Base-by-base conservation (phyloP, 2,329 filamentous ascomycete genomes). In the Penicillium polonicum region DNA sequence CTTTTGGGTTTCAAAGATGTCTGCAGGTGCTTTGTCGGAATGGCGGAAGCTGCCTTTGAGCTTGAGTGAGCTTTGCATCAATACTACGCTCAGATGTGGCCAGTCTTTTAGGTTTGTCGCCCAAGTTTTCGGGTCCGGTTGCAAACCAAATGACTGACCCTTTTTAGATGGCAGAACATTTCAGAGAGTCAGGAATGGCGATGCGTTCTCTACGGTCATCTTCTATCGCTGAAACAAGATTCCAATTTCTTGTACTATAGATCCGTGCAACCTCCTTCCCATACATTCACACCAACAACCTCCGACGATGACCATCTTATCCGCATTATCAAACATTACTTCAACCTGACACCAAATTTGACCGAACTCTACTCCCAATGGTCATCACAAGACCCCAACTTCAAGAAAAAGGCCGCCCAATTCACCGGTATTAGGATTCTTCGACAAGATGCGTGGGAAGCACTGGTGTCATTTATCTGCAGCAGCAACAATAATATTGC, bases 401-500 rank as follows among this genome's bases (percentile, higher is more conserved):
- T 99, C 76, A 88, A 87, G 67, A 89, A 88, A 70, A 91, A 90
- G 65, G 93, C 94, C 0, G 88, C 90, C 0, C 87, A 88, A 55
- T 99, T 99, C 72, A 88, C 88, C 0, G 94, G 95, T 13, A 89
- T 99, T 55, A 87, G 94, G 23, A 97, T 99, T 64, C 79, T 99
- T 44, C 90, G 88, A 67, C 94, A 99, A 77, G 92, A 97, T 79
- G 88, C 93, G 1, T 99, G 95, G 94, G 94, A 99, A 75, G 87
- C 94, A 0, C 80, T 99, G 23, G 81, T 99, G 25, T 88, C 89
- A 56, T 99, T 99, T 75, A 99, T 99, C 63, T 99, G 94, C 81
- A 97, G 92, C 76, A 96, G 92, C 76, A 99, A 99, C 77, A 99
- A 99, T 78, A 97, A 99, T 72, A 99, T 99, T 60, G 84, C 88